These are phyloP conservation scores for Echria macrotheca DNA, from an alignment of 495 filamentous ascomycete species.

Conservation along the genomic window DNA sequence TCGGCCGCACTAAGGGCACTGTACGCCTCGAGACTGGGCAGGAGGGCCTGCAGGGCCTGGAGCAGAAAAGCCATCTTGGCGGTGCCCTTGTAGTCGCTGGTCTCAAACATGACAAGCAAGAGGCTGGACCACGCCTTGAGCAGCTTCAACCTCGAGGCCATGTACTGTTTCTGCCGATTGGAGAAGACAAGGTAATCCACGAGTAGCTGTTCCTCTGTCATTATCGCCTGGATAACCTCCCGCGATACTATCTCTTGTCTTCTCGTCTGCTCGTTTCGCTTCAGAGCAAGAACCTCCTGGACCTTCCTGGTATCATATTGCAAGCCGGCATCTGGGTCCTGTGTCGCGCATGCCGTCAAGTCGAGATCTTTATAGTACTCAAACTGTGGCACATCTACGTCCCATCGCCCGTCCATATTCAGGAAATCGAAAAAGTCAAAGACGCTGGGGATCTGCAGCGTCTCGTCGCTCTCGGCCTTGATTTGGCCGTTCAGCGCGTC, in stretches of 20 bases:
- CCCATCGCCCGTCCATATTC: conserved; percentile 56
- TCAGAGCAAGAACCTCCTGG: conserved; percentile 57
- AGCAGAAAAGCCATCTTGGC: conserved; percentile 69
- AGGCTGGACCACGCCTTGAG: conserved; percentile 79
- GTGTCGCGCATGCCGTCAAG: conserved; percentile 52
- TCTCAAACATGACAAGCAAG: conserved; percentile 68
- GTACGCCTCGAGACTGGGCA: conserved; percentile 75
- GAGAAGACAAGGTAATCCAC: conserved; percentile 52
- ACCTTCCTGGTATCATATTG: conserved; percentile 57
- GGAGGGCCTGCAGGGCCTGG: conserved; percentile 74
- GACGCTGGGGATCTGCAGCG: conserved; percentile 61
- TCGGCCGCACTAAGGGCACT: conserved; percentile 58
- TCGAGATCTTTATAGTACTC: conserved; percentile 56
- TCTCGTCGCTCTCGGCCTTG: conserved; percentile 53
- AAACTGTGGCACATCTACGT: conserved; percentile 43
- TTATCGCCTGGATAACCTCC: conserved; percentile 43
- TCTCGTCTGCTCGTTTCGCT: conserved; percentile 52
- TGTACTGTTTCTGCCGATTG: conserved; percentile 60
- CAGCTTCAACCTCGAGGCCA: conserved; percentile 53
- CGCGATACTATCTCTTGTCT: too few relatives aligned
- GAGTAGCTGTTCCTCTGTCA: conserved; percentile 53
- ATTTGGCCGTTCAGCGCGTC: conserved; percentile 75
- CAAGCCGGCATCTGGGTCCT: conserved; percentile 40
- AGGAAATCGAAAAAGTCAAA: conserved; percentile 94
- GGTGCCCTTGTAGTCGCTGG: conserved; percentile 64